Evolutionary conservation across 2,329 filamentous ascomycete genomes (phyloP).

Genomic region (Paracoccidioides lutzii): DNA sequence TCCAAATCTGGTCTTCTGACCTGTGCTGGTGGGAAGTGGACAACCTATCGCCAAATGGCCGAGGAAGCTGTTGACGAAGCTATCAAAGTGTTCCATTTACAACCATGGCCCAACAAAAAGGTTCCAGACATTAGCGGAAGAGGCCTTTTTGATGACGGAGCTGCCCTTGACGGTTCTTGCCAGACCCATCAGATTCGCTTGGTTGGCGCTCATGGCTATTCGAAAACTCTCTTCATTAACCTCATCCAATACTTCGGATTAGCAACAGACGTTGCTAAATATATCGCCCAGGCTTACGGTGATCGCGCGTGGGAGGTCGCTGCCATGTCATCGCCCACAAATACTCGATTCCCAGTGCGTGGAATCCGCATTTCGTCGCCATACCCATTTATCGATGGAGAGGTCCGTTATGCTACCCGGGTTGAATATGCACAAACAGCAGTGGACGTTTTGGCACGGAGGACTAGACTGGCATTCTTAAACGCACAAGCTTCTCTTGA

Average conservation of each 20-base stretch:
- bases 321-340: conserved; percentile 62
- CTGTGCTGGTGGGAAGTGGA: conserved; percentile 84
- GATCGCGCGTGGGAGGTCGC: conserved; percentile 88
- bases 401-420: conserved; percentile 73
- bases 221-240: conserved; percentile 86
- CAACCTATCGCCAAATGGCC: conserved; percentile 85
- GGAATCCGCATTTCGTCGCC: conserved; percentile 66
- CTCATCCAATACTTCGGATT: conserved; percentile 86
- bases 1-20: conserved; percentile 71
- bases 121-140: conserved; percentile 58
- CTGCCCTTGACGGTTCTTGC: conserved; percentile 58
- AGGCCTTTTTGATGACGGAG: conserved; percentile 56
- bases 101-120: conserved; percentile 43
- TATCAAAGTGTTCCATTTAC: conserved; percentile 53
- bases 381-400: conserved; percentile 86
- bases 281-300: conserved; percentile 76
- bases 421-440: conserved; percentile 89
- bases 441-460: conserved; percentile 72
- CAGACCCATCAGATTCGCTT: conserved; percentile 74
- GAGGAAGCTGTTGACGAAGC: conserved; percentile 79
- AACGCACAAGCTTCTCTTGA: conserved; percentile 86
- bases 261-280: conserved; percentile 83
- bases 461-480: conserved; percentile 76
- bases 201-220: conserved; percentile 74
- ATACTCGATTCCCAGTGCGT: conserved; percentile 67